Base-by-base conservation (phyloP, 192 early-diverging fungal genomes). In the Coemansia sp. region DNA sequence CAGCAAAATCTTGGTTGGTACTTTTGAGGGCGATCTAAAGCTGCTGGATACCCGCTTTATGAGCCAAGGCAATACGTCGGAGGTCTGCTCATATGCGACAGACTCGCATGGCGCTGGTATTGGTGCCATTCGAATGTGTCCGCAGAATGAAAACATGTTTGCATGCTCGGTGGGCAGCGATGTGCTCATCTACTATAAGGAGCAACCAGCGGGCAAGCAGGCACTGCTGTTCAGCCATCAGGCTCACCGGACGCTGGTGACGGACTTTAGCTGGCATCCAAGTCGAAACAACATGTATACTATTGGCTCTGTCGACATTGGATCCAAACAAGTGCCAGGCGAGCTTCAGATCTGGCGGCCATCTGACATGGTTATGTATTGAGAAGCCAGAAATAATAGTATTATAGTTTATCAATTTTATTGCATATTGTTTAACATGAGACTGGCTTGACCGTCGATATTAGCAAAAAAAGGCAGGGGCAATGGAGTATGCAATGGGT, bases 261-360 rank as follows among this genome's bases (percentile, higher is more conserved):
- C 57, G 3, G 81, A 78, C 55, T 75, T 78, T 66, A 12, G 48
- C 36, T 84, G 81, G 81, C 73, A 84, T 58, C 81, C 81, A 2
- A 39, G 61, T 32, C 39, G 23, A 0, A 66, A 76, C 11, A 69
- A 64, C 48, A 59, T 58, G 38, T 84, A 84, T 57, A 65, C 74
- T 4, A 78, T 84, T 50, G 81, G 81, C 11, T 84, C 81, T 0
- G 25, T 60, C 5, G 81, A 84, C 42, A 60, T 69, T 21, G 81
- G 81, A 10, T 27, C 42, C 3, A 45, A 27, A 2, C 29, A 42
- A 3, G 62, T 64, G 1, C 67, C 64, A 5, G 76, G 81, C 19
- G 70, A 76, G 64, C 41, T 84, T n/a, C 81, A 84, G 61, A 67
- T 84, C 37, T 78, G 77, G 77, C 58, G 70, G n/a, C 76, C 81